Percentiles rank a stretch among this genome's conserved stretches.
phyloP scores from a whole-genome alignment of 1,139 yeast species.

The Taphrina deformans region DNA sequence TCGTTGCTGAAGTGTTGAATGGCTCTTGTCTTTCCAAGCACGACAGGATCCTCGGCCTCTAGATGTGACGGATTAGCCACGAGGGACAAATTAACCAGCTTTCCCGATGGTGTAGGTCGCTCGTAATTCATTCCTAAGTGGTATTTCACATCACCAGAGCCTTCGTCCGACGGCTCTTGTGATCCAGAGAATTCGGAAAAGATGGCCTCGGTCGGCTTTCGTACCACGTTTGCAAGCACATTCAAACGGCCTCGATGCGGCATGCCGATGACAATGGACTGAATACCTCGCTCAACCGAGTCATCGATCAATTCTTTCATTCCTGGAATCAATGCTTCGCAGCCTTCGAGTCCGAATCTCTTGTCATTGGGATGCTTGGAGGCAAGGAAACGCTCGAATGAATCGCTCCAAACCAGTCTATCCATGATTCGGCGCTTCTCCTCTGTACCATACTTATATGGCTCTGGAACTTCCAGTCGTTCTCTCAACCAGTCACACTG shows the following conservation, averaged over 20 bases:
- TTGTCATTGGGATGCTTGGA: slow-evolving; percentile 97
- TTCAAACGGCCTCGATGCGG: slow-evolving; percentile 99
- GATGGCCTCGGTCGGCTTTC: slow-evolving; percentile 97
- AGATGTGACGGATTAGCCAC: slow-evolving; percentile 99
- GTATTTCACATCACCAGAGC: slow-evolving; percentile 98
- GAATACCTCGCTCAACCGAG: slow-evolving; percentile 88
- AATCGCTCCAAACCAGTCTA: slow-evolving; percentile 93
- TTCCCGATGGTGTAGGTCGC: slow-evolving; percentile 98
- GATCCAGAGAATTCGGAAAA: slow-evolving; percentile 95
- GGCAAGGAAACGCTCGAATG: slow-evolving; percentile 87
- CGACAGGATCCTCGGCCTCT: slow-evolving; percentile 99
- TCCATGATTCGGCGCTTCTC: slow-evolving; percentile 96
- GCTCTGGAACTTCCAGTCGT: slow-evolving; percentile 87
- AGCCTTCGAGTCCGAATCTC: slow-evolving; percentile 98
- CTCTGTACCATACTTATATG: slow-evolving; percentile 78
- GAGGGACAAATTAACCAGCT: slow-evolving; percentile 87
- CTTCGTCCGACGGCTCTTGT: slow-evolving; percentile 70
- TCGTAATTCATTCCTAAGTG: slow-evolving; percentile 99
- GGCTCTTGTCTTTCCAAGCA: slow-evolving; percentile 96
- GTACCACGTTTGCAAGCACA: slow-evolving; percentile 94
- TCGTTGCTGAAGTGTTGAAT: slow-evolving; percentile 89
- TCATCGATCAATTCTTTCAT: slow-evolving; percentile 93
- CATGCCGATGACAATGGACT: slow-evolving; percentile 97
- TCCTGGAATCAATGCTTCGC: slow-evolving; percentile 95
- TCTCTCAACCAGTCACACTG: slow-evolving; percentile 99